Base-by-base conservation (phyloP, 2,329 filamentous ascomycete genomes). In the Colletotrichum acutatum region DNA sequence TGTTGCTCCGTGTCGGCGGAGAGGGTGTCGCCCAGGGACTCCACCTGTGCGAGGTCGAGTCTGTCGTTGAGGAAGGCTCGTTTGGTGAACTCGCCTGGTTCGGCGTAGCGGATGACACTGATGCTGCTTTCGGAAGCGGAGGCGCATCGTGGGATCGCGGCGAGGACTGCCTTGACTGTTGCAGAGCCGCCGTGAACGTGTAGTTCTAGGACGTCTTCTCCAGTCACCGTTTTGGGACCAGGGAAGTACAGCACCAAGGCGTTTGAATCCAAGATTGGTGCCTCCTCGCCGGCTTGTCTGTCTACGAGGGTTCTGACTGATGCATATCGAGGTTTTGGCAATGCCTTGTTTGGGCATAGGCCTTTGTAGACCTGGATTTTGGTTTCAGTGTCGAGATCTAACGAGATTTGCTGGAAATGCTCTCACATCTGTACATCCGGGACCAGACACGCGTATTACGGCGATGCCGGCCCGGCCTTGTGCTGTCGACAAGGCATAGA, bases 131-230 rank as follows among this genome's bases (percentile, higher is more conserved):
- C 37, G 37, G 37, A 42, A 14, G 37, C 30, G 73, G 66, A 76
- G 59, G 19, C 74, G 76, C 88, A 90, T 56, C 83, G 83, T 0
- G 93, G 88, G 69, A 99, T 94, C 5, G 95, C 95, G 28, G 89
- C 84, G 2, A 99, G 86, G 0, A 98, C 93, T 1, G 96, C 94
- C 78, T 94, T 95, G 57, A 98, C 93, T 6, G 97, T 95, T 2
- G 97, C 97, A 3, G 92, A 89, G 0, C 97, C 96, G 32, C 97
- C 97, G 79, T 99, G 97, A n/a, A 98, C 89, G 78, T 99, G 97
- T 5, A 99, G 83, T 81, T 99, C 97, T 2, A 99, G 88, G 1
- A 98, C 87, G 79, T 98, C 95, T 80, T 98, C 95, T 34, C 97
- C 97, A 0, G 97, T 99, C 9, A 94, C 95, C 0, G 95, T 97